Conservation (phyloP, 2,329 filamentous ascomycete species). For the Sporothrix curviconia region DNA sequence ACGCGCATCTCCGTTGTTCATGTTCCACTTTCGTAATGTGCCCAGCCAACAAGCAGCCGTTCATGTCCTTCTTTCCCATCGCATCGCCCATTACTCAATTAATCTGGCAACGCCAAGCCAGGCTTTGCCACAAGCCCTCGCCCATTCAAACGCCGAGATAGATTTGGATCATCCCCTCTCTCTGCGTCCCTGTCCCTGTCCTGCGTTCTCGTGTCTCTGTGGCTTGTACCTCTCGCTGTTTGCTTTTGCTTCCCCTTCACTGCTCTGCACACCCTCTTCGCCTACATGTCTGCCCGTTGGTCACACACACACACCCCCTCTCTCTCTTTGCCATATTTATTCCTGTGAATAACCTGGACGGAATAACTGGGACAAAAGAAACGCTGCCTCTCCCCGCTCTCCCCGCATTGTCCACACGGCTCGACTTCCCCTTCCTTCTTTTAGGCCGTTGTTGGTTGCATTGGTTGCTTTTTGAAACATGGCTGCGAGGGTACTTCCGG, state of each 20-base stretch:
- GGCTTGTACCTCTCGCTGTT: neutral
- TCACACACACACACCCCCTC: no score
- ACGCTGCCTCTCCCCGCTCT: neutral
- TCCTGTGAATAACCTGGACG: no score
- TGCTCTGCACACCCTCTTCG: neutral
- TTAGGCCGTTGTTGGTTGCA: neutral
- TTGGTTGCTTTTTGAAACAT: neutral
- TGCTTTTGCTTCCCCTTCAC: neutral
- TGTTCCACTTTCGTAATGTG: no score
- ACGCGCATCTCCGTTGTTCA: no score
- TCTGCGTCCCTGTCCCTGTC: neutral
- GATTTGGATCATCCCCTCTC: neutral
- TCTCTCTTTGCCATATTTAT: no score
- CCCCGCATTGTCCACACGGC: slow-evolving; percentile 2
- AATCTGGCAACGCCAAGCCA: neutral
- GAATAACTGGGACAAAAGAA: no score
- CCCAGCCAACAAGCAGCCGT: no score
- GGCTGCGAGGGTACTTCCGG: no score
- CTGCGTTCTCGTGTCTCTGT: neutral
- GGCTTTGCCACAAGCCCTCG: neutral
- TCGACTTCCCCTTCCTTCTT: neutral
- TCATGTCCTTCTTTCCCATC: neutral
- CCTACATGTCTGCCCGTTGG: neutral
- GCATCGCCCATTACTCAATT: neutral
- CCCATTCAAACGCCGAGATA: neutral